Percentiles rank a stretch among this genome's conserved stretches.
phyloP scores from a whole-genome alignment of 2,329 filamentous ascomycete species.

The Nemania sp. region DNA sequence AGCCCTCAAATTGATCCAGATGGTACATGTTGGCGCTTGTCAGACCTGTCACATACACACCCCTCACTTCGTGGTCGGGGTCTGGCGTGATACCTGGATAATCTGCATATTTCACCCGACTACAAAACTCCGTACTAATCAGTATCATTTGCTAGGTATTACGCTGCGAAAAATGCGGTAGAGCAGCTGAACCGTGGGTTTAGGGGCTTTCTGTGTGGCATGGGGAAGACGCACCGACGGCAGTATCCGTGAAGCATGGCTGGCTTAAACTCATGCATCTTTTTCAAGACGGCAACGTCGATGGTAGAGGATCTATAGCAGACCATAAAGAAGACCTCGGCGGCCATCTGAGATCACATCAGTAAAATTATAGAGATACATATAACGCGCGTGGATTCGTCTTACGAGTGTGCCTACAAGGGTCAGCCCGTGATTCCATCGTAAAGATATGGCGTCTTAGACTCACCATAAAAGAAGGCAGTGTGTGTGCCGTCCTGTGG shows the following conservation, averaged over 20 bases:
- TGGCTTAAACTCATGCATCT: conserved; percentile 74
- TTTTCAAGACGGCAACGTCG: conserved; percentile 55
- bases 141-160: conserved; percentile 2
- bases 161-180: neutral
- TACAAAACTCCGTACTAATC: conserved; percentile 23
- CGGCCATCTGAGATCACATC: conserved; percentile 72
- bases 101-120: conserved; percentile 74
- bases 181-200: neutral
- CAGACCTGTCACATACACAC: conserved; percentile 81
- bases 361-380: conserved; percentile 22
- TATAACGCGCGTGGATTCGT: neutral
- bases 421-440: conserved; percentile 42
- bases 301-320: conserved; percentile 73
- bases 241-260: conserved; percentile 81
- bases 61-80: conserved; percentile 71
- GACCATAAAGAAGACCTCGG: conserved; percentile 86
- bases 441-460: neutral
- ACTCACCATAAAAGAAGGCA: conserved; percentile 70
- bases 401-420: conserved; percentile 55
- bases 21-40: conserved; percentile 80
- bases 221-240: conserved; percentile 60
- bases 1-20: conserved; percentile 86
- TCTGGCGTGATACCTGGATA: conserved; percentile 82
- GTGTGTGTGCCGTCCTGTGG: conserved; percentile 49
- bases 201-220: neutral